phyloP scores from a whole-genome alignment of 306 rosid species.

The peach (Prunus persica) region Prunus_persica_NCBIv2 NC_034011.1:3542001-3542500 shows the following conservation, averaged over 20 bases:
- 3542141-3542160: slow-evolving; percentile 30
- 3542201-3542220: slow-evolving; percentile 80
- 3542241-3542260: slow-evolving; percentile 78
- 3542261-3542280: slow-evolving; percentile 93
- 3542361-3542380: too few species aligned
- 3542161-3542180: slow-evolving; percentile 92
- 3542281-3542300: slow-evolving; percentile 16
- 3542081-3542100: slow-evolving; percentile 14
- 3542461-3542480: not conserved
- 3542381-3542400: too few species aligned
- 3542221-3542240: slow-evolving; percentile 61
- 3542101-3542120: not conserved
- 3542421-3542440: not conserved
- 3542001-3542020: slow-evolving; percentile 80
- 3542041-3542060: slow-evolving; percentile 98
- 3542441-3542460: not conserved
- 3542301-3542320: not conserved
- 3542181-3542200: slow-evolving; percentile 89
- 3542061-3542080: slow-evolving; percentile 32
- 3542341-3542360: not conserved
- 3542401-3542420: not conserved
- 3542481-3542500: not conserved
- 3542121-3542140: not conserved
- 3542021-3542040: slow-evolving; percentile 95
- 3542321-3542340: not conserved